These are phyloP conservation scores for Bauhinia variegata DNA, from an alignment of 306 rosid genomes.

Conservation along the genomic window DNA sequence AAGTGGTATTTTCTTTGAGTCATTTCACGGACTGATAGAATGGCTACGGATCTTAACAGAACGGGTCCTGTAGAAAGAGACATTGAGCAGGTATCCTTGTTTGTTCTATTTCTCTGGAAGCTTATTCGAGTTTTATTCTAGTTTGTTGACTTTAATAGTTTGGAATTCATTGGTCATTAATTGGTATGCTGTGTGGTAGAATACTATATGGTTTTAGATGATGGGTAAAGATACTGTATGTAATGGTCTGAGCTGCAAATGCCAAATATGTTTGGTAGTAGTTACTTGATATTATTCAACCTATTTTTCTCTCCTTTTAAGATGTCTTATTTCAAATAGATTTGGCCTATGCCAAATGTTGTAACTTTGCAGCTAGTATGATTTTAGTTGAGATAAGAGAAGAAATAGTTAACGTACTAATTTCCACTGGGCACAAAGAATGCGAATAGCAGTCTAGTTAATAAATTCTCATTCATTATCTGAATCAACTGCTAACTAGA, in stretches of 20 bases:
- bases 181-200: constrained; percentile 16
- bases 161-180: constrained; percentile 23
- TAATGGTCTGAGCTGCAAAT: constrained; percentile 9
- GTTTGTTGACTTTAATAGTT: constrained; percentile 14
- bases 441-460: constrained; percentile 27
- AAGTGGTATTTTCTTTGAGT: constrained; percentile 33
- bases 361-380: neutral
- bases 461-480: constrained; percentile 17
- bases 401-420: constrained; percentile 17
- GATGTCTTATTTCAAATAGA: neutral
- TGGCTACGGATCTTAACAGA: constrained; percentile 91
- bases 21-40: constrained; percentile 75
- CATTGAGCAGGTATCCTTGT: constrained; percentile 80
- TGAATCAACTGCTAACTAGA: constrained; percentile 7
- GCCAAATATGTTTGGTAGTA: constrained; percentile 7
- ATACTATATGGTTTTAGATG: constrained; percentile 30
- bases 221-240: constrained; percentile 19
- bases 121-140: constrained; percentile 24
- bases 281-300: neutral
- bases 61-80: constrained; percentile 88
- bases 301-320: neutral
- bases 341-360: neutral
- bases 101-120: constrained; percentile 23
- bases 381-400: constrained; percentile 23
- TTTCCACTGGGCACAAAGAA: constrained; percentile 12